Evolutionary conservation across 495 filamentous ascomycete genomes (phyloP).

Genomic region (Aspergillus hancockii): DNA sequence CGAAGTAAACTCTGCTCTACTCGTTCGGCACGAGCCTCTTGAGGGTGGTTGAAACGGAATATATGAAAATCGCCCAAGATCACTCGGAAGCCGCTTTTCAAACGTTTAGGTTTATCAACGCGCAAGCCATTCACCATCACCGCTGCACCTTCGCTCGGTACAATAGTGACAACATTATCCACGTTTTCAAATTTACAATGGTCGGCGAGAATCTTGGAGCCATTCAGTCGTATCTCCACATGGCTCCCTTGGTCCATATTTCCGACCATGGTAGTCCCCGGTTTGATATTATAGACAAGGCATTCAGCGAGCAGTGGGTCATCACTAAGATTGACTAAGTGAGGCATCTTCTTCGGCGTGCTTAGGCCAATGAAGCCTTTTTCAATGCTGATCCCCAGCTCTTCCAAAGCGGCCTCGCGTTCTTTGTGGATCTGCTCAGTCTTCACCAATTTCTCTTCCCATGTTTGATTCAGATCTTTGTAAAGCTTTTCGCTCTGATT

Average conservation of each 20-base stretch:
- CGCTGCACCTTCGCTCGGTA: constrained; percentile 85
- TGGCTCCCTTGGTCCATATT: constrained; percentile 80
- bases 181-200: constrained; percentile 94
- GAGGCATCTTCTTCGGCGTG: constrained; percentile 98
- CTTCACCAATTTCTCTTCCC: constrained; percentile 94
- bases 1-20: constrained; percentile 86
- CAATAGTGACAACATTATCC: constrained; percentile 85
- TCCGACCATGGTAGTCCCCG: constrained; percentile 87
- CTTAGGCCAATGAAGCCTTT: constrained; percentile 95
- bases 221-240: constrained; percentile 90
- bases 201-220: constrained; percentile 85
- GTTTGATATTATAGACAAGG: constrained; percentile 97
- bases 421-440: constrained; percentile 98
- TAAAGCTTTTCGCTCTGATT: constrained; percentile 95
- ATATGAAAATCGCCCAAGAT: constrained; percentile 99
- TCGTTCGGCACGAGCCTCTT: constrained; percentile 90
- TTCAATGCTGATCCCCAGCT: constrained; percentile 97
- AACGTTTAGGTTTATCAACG: constrained; percentile 75
- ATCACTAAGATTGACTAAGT: constrained; percentile 96
- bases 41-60: constrained; percentile 96
- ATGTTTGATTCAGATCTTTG: constrained; percentile 95
- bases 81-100: constrained; percentile 90
- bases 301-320: constrained; percentile 95
- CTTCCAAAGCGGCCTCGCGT: constrained; percentile 90
- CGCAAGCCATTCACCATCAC: constrained; percentile 97